phyloP scores from a whole-genome alignment of 2,329 filamentous ascomycete species.

The Metarhizium brunneum region DNA sequence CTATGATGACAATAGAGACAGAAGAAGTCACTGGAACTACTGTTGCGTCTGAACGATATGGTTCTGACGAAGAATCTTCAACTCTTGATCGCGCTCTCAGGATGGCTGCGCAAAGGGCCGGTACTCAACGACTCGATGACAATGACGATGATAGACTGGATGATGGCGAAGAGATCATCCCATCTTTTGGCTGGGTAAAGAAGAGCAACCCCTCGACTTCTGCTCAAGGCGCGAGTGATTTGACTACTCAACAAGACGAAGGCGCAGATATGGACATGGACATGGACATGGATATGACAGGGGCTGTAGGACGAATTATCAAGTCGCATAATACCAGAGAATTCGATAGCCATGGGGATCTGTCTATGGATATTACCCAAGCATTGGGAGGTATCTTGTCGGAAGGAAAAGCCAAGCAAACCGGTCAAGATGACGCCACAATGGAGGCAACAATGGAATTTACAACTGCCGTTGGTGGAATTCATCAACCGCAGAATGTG shows the following conservation, averaged over 20 bases:
- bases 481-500: slow-evolving; percentile 32
- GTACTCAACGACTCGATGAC: slow-evolving; percentile 55
- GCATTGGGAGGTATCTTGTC: slow-evolving; percentile 71
- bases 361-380: slow-evolving; percentile 91
- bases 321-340: slow-evolving; percentile 33
- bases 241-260: slow-evolving; percentile 22
- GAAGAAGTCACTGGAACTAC: slow-evolving; percentile 68
- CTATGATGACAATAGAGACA: slow-evolving; percentile 73
- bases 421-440: slow-evolving; percentile 21
- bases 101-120: slow-evolving; percentile 65
- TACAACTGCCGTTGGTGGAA: slow-evolving; percentile 68
- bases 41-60: slow-evolving; percentile 49
- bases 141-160: slow-evolving; percentile 46
- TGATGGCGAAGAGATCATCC: slow-evolving; percentile 59
- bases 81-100: slow-evolving; percentile 70
- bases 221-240: slow-evolving; percentile 15
- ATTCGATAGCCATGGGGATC: slow-evolving; percentile 47
- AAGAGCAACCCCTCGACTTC: slow-evolving; percentile 27
- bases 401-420: slow-evolving; percentile 16
- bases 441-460: slow-evolving; percentile 61
- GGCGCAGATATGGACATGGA: slow-evolving; percentile 26
- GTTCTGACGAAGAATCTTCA: slow-evolving; percentile 57
- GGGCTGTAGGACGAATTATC: slow-evolving; percentile 45
- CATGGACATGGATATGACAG: slow-evolving; percentile 44
- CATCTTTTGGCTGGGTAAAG: slow-evolving; percentile 67